Conservation (phyloP, 1,139 yeast species). For the Blastobotrys indianensis region DNA sequence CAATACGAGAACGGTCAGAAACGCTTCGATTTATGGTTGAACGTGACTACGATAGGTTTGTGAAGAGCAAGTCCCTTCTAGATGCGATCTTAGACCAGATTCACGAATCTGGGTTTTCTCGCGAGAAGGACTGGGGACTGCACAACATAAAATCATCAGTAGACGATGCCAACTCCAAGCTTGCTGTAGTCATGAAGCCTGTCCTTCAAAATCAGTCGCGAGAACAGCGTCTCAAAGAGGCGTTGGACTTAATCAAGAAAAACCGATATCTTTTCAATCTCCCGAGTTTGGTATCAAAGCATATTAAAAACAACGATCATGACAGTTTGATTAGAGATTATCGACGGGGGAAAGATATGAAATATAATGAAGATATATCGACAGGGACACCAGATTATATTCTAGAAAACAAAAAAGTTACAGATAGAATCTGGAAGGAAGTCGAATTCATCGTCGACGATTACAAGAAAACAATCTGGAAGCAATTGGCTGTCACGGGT, state of each 20-base stretch:
- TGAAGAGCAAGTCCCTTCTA: slow-evolving; percentile 63
- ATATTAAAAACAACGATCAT: slow-evolving; percentile 57
- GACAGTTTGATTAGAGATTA: slow-evolving; percentile 68
- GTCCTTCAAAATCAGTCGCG: slow-evolving; percentile 58
- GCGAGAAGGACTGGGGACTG: slow-evolving; percentile 36
- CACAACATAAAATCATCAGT: slow-evolving; percentile 26
- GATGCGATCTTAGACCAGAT: slow-evolving; percentile 55
- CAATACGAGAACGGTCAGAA: slow-evolving; percentile 58
- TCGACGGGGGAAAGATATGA: slow-evolving; percentile 46
- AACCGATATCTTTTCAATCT: slow-evolving; percentile 65
- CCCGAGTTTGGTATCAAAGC: slow-evolving; percentile 54
- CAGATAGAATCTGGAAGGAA: slow-evolving; percentile 57
- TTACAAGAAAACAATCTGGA: slow-evolving; percentile 61
- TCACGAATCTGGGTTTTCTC: slow-evolving; percentile 36
- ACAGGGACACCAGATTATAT: slow-evolving; percentile 27
- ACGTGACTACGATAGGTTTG: slow-evolving; percentile 67
- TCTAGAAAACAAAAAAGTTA: slow-evolving; percentile 31
- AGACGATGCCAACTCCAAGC: slow-evolving; percentile 38
- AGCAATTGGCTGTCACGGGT: slow-evolving; percentile 43
- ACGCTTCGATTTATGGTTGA: slow-evolving; percentile 64
- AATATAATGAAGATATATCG: slow-evolving; percentile 27
- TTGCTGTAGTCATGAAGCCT: slow-evolving; percentile 69
- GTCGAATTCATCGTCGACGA: slow-evolving; percentile 59
- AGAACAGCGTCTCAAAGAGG: slow-evolving; percentile 52
- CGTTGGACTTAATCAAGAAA: slow-evolving; percentile 57